These are phyloP conservation scores for Stagonosporopsis rhizophila DNA, from an alignment of 2,329 filamentous ascomycete genomes.

Conservation along the genomic window DNA sequence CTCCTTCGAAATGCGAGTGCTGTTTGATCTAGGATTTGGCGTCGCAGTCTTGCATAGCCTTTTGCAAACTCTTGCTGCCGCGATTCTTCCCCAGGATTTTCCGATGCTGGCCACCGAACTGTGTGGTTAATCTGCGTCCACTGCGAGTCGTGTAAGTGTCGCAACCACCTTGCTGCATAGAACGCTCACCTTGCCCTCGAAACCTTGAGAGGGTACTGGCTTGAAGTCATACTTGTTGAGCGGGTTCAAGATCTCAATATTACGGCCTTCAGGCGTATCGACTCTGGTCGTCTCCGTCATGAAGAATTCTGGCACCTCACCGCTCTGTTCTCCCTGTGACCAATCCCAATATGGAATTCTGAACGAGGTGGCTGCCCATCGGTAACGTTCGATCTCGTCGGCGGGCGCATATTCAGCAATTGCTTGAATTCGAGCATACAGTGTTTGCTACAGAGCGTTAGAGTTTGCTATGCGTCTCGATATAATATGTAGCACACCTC, in stretches of 20 bases:
- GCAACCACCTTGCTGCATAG: too few relatives aligned
- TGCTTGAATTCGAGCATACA: slow-evolving; percentile 32
- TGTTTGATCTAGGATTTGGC: slow-evolving; percentile 24
- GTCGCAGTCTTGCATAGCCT: slow-evolving; percentile 13
- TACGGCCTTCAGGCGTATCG: slow-evolving; percentile 22
- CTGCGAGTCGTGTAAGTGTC: slow-evolving; percentile 19
- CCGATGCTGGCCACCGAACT: slow-evolving; percentile 40
- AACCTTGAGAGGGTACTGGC: slow-evolving; percentile 28
- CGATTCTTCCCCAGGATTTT: slow-evolving; percentile 28
- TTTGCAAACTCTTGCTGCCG: slow-evolving; percentile 22
- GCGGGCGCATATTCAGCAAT: slow-evolving; percentile 28
- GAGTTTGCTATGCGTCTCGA: not conserved
- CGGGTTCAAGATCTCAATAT: slow-evolving; percentile 35
- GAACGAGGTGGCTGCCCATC: slow-evolving; percentile 37
- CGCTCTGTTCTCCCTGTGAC: slow-evolving; percentile 31
- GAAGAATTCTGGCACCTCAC: slow-evolving; percentile 38
- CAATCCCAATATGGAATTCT: slow-evolving; percentile 49
- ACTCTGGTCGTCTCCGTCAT: slow-evolving; percentile 26
- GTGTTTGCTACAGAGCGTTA: slow-evolving; percentile 35
- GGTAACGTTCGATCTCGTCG: slow-evolving; percentile 29
- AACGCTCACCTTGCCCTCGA: slow-evolving; percentile 31
- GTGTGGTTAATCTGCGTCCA: slow-evolving; percentile 35
- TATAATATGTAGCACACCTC: slow-evolving; percentile 53
- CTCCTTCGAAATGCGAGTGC: slow-evolving; percentile 14
- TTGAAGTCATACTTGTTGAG: slow-evolving; percentile 41